Conservation (phyloP, 768 basidiomycete species). For the Strobilomyces dryophilus region DNA sequence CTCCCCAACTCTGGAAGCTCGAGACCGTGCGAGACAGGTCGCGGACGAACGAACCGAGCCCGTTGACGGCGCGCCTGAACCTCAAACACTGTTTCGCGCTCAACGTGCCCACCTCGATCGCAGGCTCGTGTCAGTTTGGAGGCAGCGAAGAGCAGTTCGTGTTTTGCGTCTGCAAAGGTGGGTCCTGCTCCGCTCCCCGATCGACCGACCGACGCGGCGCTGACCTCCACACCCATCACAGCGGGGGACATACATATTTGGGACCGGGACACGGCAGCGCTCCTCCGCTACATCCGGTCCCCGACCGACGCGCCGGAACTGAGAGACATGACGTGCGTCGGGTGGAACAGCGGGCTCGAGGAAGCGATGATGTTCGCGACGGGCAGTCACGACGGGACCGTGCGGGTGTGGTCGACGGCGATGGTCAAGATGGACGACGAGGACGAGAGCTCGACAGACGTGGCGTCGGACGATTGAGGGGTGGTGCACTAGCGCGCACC, state of each 20-base stretch:
- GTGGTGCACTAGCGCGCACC: not conserved
- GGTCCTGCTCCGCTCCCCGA: slow-evolving; percentile 1
- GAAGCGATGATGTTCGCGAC: slow-evolving; percentile 55
- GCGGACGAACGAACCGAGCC: slow-evolving; percentile 28
- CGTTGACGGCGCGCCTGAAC: slow-evolving; percentile 20
- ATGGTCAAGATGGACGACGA: not conserved
- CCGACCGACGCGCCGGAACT: slow-evolving; percentile 44
- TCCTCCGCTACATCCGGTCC: slow-evolving; percentile 64
- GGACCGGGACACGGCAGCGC: slow-evolving; percentile 74
- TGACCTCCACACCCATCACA: slow-evolving; percentile 22
- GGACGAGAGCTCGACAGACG: slow-evolving; percentile 17
- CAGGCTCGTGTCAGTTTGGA: slow-evolving; percentile 78
- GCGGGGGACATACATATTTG: slow-evolving; percentile 82
- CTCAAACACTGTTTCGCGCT: slow-evolving; percentile 66
- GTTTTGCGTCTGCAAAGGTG: slow-evolving; percentile 76
- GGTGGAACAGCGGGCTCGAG: slow-evolving; percentile 69
- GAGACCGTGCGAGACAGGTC: slow-evolving; percentile 51
- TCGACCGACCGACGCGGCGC: not conserved
- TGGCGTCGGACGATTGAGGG: slow-evolving; percentile 17
- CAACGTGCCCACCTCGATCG: slow-evolving; percentile 61
- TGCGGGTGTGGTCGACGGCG: slow-evolving; percentile 66
- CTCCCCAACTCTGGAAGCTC: slow-evolving; percentile 74
- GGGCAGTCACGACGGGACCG: slow-evolving; percentile 73
- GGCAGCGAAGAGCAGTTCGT: slow-evolving; percentile 75
- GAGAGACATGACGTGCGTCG: slow-evolving; percentile 72